Evolutionary conservation across 73 alveolate species (phyloP).

Genomic region (Uronychia setigera): DNA sequence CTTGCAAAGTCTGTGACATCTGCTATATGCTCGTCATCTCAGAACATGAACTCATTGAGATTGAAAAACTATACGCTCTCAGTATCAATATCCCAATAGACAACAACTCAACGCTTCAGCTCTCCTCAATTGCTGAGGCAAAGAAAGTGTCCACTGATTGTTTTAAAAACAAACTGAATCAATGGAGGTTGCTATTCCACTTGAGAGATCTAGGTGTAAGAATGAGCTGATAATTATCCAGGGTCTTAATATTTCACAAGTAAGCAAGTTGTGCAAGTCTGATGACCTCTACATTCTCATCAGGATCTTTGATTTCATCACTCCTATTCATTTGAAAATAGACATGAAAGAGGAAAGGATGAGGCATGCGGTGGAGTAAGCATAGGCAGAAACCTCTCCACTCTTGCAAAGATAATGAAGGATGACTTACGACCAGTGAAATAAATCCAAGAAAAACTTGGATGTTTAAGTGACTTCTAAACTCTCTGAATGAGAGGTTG

Average conservation of each 20-base stretch:
- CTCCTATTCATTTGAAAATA: slow-evolving; percentile 23
- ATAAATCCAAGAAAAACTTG: background rate
- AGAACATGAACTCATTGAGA: slow-evolving; percentile 97
- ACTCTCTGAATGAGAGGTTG: background rate
- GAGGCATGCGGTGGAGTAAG: background rate
- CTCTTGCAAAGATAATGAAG: background rate
- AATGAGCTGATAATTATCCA: background rate
- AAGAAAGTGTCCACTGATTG: slow-evolving; percentile 74
- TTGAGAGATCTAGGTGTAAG: slow-evolving; percentile 66
- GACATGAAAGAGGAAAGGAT: background rate
- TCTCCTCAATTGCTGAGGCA: slow-evolving; percentile 38
- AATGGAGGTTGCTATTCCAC: slow-evolving; percentile 92
- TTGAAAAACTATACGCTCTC: slow-evolving; percentile 88
- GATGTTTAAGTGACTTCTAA: background rate
- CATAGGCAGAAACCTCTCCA: background rate
- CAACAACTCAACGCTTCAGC: slow-evolving; percentile 26
- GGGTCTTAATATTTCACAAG: background rate
- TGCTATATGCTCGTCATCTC: slow-evolving; percentile 95
- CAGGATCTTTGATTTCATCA: slow-evolving; percentile 46
- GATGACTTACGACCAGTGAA: too few species aligned
- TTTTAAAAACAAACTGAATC: slow-evolving; percentile 73
- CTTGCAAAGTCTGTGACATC: slow-evolving; percentile 90
- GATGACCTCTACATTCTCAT: slow-evolving; percentile 38
- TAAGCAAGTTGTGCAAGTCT: slow-evolving; percentile 13
- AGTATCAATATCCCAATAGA: slow-evolving; percentile 88